Conservation (phyloP, 306 rosid genomes). For the Chamaecrista fasciculata region DNA sequence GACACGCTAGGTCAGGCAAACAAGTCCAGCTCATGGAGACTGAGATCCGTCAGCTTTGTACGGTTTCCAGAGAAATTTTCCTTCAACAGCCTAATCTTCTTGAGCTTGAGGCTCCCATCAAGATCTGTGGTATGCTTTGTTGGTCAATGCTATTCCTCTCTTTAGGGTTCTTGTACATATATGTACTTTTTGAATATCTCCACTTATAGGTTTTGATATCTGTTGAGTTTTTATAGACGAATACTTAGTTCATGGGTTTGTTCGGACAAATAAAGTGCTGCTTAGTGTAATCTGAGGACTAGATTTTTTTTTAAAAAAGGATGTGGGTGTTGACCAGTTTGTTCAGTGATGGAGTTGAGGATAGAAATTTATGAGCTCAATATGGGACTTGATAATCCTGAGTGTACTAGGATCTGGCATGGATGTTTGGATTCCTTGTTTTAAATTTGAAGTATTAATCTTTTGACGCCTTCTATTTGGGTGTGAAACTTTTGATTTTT, state of each 20-base stretch:
- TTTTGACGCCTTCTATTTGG: neutral
- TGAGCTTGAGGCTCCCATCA: constrained; percentile 45
- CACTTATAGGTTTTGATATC: neutral
- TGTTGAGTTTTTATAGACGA: neutral
- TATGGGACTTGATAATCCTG: neutral
- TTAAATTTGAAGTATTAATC: neutral
- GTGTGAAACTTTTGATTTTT: neutral
- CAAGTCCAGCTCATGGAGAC: constrained; percentile 42
- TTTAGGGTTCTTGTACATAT: neutral
- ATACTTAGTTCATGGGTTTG: neutral
- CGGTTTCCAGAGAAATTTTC: constrained; percentile 36
- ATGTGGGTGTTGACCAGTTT: neutral
- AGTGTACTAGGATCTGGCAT: neutral
- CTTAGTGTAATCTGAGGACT: neutral
- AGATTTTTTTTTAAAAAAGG: neutral
- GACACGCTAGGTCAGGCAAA: constrained; percentile 40
- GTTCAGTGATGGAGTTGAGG: neutral
- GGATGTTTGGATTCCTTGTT: neutral
- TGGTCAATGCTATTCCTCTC: neutral
- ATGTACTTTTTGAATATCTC: neutral
- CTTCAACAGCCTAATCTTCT: constrained; percentile 39
- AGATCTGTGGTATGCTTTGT: constrained; percentile 34
- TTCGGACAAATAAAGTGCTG: neutral
- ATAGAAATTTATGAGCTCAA: neutral
- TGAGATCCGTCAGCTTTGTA: constrained; percentile 39